These are phyloP conservation scores for Vicia faba DNA, from an alignment of 306 rosid species.

Conservation along the genomic window DNA sequence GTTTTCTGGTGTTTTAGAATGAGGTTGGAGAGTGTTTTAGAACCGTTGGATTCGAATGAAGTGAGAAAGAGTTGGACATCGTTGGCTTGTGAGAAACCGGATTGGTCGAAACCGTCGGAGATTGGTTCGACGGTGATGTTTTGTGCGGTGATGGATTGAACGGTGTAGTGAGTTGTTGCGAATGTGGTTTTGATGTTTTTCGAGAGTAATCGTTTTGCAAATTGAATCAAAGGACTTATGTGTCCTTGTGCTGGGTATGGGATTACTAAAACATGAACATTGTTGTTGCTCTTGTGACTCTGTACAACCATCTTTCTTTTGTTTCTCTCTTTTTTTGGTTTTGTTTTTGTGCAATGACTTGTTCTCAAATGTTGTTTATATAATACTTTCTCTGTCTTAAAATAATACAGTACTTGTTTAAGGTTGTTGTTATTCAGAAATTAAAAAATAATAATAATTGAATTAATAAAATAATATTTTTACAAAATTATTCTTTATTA, in stretches of 20 bases:
- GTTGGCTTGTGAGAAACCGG: slow-evolving; percentile 52
- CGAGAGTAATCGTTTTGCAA: slow-evolving; percentile 50
- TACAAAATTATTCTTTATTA: too few species aligned
- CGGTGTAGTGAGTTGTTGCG: slow-evolving; percentile 55
- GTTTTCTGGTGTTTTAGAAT: slow-evolving; percentile 25
- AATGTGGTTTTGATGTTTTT: slow-evolving; percentile 51
- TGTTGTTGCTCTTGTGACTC: background rate
- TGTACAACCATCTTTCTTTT: slow-evolving; percentile 33
- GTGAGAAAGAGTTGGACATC: slow-evolving; percentile 33
- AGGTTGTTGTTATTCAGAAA: too few species aligned
- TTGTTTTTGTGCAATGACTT: background rate
- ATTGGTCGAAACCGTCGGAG: slow-evolving; percentile 63
- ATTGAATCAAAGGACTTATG: slow-evolving; percentile 56
- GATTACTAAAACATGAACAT: slow-evolving; percentile 42
- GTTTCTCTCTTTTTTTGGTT: background rate
- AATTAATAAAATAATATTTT: too few species aligned
- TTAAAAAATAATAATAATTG: too few species aligned
- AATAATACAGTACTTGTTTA: too few species aligned
- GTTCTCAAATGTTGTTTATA: background rate
- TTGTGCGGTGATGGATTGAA: slow-evolving; percentile 40
- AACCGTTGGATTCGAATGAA: slow-evolving; percentile 47
- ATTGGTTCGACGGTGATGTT: slow-evolving; percentile 53
- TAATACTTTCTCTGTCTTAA: too few species aligned
- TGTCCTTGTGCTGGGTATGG: slow-evolving; percentile 67
- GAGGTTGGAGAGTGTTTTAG: slow-evolving; percentile 42